Evolutionary conservation across 257 asterid species (phyloP), one percentile per base, ranked within the genome.

Genomic region (Eustoma russellianum): DNA sequence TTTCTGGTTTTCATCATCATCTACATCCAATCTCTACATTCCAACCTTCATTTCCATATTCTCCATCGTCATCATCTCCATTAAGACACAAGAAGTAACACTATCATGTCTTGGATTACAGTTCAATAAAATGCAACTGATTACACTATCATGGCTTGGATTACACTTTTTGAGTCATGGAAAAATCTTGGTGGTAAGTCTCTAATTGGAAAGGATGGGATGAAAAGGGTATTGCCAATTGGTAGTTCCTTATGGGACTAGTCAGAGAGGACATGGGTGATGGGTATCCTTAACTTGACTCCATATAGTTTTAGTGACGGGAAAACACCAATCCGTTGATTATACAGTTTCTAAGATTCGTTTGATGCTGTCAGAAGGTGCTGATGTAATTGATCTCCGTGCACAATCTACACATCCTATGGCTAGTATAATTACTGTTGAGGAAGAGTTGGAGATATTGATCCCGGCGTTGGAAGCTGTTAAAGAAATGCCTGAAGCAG

Each of bases 271-370:
- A 85, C 95, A 16, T 81, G 76, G 6, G 18, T 83, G 30, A 88
- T 92, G 99, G 97, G 97, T 47, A 70, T 91, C 53, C 86, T 91
- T 53, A 88, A 91, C 55, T 70, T 82, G 68, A 91, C 98, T 41
- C 93, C 97, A 0, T 95, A 92, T 66, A 92, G 97, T 65, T 92
- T 92, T 63, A 84, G 97, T 17, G 97, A 92, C 56, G 95, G 97
- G 98, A 3, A 79, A 81, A 59, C 88, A 77, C 73, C 38, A 77
- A 18, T 71, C 87, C 0, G 66, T 77, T 2, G 78, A 78, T 13
- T 69, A 80, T 15, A 86, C 95, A 33, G 76, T 92, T 61, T 77
- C 85, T 55, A 83, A 70, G 51, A 85, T 74, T 50, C 78, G 68
- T 19, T 62, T 75, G 19, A 75, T 92, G 94, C 44, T 85, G 28